These are phyloP conservation scores for Pseudopithomyces chartarum DNA, from an alignment of 2,329 filamentous ascomycete species.

Conservation along the genomic window DNA sequence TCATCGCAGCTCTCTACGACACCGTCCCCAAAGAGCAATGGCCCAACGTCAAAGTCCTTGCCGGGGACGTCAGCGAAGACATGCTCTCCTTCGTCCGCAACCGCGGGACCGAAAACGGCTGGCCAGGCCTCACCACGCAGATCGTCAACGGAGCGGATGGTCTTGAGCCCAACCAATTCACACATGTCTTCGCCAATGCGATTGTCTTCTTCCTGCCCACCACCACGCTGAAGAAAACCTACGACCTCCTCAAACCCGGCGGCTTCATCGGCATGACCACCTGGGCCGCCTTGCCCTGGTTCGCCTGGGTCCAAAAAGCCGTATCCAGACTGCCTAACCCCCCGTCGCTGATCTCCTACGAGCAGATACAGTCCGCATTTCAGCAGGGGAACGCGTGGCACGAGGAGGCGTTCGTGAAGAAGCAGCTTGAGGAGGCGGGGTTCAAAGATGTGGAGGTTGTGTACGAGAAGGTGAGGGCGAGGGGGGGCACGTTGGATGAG, in stretches of 20 bases:
- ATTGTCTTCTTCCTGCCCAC: slow-evolving; percentile 25
- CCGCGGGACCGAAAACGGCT: slow-evolving; percentile 22
- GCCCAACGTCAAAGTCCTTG: slow-evolving; percentile 22
- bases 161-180: slow-evolving; percentile 18
- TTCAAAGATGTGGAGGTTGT: slow-evolving; percentile 19
- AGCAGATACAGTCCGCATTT: slow-evolving; percentile 12
- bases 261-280: slow-evolving; percentile 30
- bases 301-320: slow-evolving; percentile 9
- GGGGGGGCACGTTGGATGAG: slow-evolving; percentile 19
- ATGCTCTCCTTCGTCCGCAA: slow-evolving; percentile 27
- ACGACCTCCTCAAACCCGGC: slow-evolving; percentile 10
- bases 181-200: slow-evolving; percentile 30
- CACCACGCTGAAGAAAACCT: slow-evolving; percentile 7
- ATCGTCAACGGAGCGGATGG: slow-evolving; percentile 24
- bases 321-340: slow-evolving; percentile 8
- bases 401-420: slow-evolving; percentile 10
- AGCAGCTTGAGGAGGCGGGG: slow-evolving; percentile 20
- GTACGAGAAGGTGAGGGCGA: slow-evolving; percentile 7
- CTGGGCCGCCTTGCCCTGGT: slow-evolving; percentile 26
- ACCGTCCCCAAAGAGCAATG: slow-evolving; percentile 17
- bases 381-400: slow-evolving; percentile 18
- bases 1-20: slow-evolving; percentile 24
- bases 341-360: slow-evolving; percentile 10
- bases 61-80: slow-evolving; percentile 23
- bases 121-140: slow-evolving; percentile 18